Evolutionary conservation across 2,329 filamentous ascomycete genomes (phyloP).

Genomic region (Bipolaris gigantea): DNA sequence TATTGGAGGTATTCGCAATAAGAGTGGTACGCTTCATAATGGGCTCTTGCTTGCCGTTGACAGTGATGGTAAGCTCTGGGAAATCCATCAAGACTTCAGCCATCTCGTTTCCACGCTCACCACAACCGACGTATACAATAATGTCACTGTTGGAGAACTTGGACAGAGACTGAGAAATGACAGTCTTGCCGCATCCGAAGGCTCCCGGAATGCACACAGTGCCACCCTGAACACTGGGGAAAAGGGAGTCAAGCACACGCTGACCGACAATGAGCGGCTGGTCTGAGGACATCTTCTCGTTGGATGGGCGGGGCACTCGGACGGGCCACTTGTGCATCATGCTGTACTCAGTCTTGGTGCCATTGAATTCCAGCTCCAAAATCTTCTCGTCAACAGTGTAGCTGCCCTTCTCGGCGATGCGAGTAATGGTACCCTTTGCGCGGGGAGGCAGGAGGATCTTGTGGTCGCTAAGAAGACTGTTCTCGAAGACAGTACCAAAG

Average conservation of each 20-base stretch:
- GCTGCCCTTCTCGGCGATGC: conserved; percentile 83
- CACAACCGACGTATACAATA: conserved; percentile 91
- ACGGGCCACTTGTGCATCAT: conserved; percentile 99
- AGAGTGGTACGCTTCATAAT: conserved; percentile 99
- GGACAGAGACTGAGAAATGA: conserved; percentile 97
- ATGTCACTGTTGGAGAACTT: conserved; percentile 99
- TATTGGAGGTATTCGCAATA: conserved; percentile 99
- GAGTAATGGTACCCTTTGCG: conserved; percentile 87
- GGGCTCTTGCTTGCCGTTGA: conserved; percentile 91
- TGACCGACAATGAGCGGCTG: conserved; percentile 95
- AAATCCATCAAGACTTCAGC: conserved; percentile 99
- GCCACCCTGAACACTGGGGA: conserved; percentile 94
- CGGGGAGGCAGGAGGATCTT: conserved; percentile 90
- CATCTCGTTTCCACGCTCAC: conserved; percentile 99
- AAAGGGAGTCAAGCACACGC: conserved; percentile 92
- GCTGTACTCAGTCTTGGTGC: conserved; percentile 87
- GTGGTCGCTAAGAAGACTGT: conserved; percentile 91
- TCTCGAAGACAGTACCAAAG: conserved; percentile 93
- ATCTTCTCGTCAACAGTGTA: conserved; percentile 96
- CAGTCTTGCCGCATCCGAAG: conserved; percentile 98
- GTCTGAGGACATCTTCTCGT: conserved; percentile 87
- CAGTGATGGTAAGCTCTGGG: conserved; percentile 92
- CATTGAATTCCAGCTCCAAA: conserved; percentile 94
- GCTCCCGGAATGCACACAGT: conserved; percentile 97
- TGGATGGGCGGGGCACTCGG: conserved; percentile 88